Evolutionary conservation across 768 basidiomycete species (phyloP), one percentile per base, ranked within the genome.

Genomic region (Suillus occidentalis): DNA sequence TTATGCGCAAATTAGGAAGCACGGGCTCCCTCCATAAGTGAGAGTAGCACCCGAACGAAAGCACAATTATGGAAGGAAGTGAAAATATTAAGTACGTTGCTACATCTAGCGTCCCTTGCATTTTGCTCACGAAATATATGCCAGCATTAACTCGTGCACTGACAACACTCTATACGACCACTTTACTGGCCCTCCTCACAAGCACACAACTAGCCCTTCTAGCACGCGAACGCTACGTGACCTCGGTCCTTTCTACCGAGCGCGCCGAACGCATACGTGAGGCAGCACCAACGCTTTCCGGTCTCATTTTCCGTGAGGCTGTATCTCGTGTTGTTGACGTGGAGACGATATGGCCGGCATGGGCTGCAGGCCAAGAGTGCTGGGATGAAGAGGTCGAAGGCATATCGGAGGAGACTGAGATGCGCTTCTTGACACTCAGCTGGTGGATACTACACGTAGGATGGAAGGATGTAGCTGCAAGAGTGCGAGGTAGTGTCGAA

Each of bases 381-480:
- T 70, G 73, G 22, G 70, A 77, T n/a, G 71, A 63, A 40, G 72
- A 72, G 12, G 75, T 76, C 6, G 72, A 72, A n/a, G 69, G 61
- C n/a, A 77, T 89, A 8, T 79, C 75, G 40, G 89, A 90, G 42
- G 90, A 90, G 62, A 86, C 87, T 6, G 94, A 96, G 75, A 81
- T 86, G 65, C 86, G 88, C 72, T 98, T 88, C 72, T 79, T 97
- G 59, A 94, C 91, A 0, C 84, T 96, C 69, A 92, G 89, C 45
- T 98, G 95, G 94, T 97, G 95, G 94, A 80, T 97, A 12, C 71
- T 97, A 63, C 89, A 97, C 72, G 90, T 94, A 4, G 95, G 96
- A 0, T 97, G 95, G 95, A 91, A 89, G 69, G 89, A 90, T 64
- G 83, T 98, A 0, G 87, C 85, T 0, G 87, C 87, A 67, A 80